Base-by-base conservation (phyloP, 208 protist genomes). In the Crithidia fasciculata region DNA sequence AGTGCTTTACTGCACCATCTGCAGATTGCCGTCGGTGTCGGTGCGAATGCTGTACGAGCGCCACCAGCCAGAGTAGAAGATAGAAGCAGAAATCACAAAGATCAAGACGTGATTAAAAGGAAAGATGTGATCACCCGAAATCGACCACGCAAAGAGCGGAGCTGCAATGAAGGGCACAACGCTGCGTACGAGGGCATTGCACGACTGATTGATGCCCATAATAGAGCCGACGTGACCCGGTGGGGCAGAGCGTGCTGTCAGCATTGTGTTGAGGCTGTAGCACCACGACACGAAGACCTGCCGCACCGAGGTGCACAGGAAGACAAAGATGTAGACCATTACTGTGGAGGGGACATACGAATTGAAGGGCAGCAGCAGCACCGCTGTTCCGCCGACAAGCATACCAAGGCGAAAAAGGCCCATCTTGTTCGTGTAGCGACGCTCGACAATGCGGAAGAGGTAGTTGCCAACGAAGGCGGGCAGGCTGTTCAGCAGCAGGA, bases 161-260 rank as follows among this genome's bases (percentile, higher is more conserved):
- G 86, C 69, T 10, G 78, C 58, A 0, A 87, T 18, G 5, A 87
- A 59, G 5, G 85, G 89, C 55, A 78, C 55, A 41, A 86, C 72
- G 47, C 70, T 76, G 16, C 86, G 85, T 55, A 84, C 77, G 6
- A 80, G 60, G 4, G 84, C 72, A 36, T 82, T 84, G 68, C 78
- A 84, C 3, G 86, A 90, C 53, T 90, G 84, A n/a, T 78, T 86
- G 75, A 91, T 94, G 49, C 86, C 84, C 78, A 88, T 88, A 47
- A 90, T 81, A 7, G 82, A 66, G 0, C 86, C 86, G 2, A 86
- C 76, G 56, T 87, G 74, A 8, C 78, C 80, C 0, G 50, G 41
- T 13, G 82, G 82, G 2, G 86, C 82, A 0, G 79, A 66, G 45
- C 79, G 78, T 5, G 89, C 82, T 7, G 86, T 94, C 39, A 94